Evolutionary conservation across 164 flowering plant species (phyloP), one percentile per base, ranked within the genome.

Genomic region (Macadamia tetraphylla): DNA sequence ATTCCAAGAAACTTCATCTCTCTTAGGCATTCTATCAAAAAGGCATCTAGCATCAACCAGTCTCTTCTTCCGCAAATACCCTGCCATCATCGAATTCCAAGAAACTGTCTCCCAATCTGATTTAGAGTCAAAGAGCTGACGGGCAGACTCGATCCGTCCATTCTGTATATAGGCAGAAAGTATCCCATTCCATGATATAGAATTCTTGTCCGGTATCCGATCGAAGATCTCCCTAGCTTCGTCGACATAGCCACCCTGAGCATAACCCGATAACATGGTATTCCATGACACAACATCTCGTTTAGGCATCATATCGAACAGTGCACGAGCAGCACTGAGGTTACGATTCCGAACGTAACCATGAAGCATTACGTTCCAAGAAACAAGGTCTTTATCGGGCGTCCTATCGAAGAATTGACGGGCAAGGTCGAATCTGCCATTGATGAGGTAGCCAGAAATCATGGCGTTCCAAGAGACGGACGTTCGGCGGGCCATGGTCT

Each of bases 201-300:
- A 76, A 80, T 90, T 87, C 80, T 77, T 87, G 13, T 42, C 63
- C 0, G 91, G 89, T 89, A 92, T 92, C 68, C 52, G 52, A 60
- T 87, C 81, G 71, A 92, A 92, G 62, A 88, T 44, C 67, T 80
- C 76, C 69, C 88, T 80, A 0, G 96, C 96, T 77, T 84, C 91
- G 58, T 90, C 80, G 0, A 86, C 84, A 58, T 80, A 78, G 57
- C 96, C 97, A 68, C 77, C 75, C 68, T 86, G 94, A 0, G 90
- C 87, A 69, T 88, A 92, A 23, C 91, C 94, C 6, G 98, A 90
- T 44, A 92, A 71, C 78, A 92, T 76, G 0, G 94, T 74, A 71
- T 92, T 92, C 98, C 98, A 92, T 2, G 96, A 84, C 14, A 90
- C 96, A 62, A 81, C 84, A 81, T 92, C 96, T 74, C 81, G 80